Conservation (phyloP, 352 stramenopile species). For the Pythium chondricola region DNA sequence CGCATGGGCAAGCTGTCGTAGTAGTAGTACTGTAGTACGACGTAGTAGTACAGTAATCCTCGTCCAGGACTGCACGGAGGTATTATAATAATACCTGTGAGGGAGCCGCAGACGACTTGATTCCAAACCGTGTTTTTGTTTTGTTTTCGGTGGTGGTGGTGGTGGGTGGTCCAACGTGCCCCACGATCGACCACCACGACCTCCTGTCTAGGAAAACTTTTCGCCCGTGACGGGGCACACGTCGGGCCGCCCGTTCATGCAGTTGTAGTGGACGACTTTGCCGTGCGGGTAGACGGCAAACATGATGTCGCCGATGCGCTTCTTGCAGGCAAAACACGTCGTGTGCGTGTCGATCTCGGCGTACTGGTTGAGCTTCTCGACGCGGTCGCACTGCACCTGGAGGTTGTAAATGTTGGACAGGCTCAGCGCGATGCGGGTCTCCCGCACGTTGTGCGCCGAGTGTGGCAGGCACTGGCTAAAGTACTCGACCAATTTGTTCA, state of each 20-base stretch:
- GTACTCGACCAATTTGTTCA: conserved; percentile 81
- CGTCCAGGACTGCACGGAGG: too few relatives aligned
- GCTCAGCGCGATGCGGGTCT: conserved; percentile 74
- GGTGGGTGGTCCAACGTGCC: too few relatives aligned
- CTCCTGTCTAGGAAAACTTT: conserved; percentile 65
- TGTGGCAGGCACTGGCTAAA: conserved; percentile 76
- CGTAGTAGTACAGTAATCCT: too few relatives aligned
- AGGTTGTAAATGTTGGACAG: conserved; percentile 88
- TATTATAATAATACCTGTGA: background rate
- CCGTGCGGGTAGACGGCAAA: conserved; percentile 84
- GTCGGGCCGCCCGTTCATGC: conserved; percentile 78
- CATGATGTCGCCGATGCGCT: conserved; percentile 85
- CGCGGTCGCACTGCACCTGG: conserved; percentile 81
- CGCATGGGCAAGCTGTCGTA: conserved; percentile 16
- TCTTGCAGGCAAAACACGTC: conserved; percentile 74
- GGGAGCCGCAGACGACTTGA: background rate
- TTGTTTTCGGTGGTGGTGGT: too few relatives aligned
- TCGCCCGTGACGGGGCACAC: conserved; percentile 77
- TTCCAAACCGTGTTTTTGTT: background rate
- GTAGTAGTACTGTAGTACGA: too few relatives aligned
- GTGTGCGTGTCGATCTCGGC: conserved; percentile 82
- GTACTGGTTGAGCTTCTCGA: conserved; percentile 69
- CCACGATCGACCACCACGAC: too few relatives aligned
- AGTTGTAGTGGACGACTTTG: conserved; percentile 87
- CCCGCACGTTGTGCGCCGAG: conserved; percentile 77